A percentile compares a stretch with the other conserved stretches of the same genome.
Conservation (phyloP, 257 asterid species). For the Salvia rosmarinus region DNA sequence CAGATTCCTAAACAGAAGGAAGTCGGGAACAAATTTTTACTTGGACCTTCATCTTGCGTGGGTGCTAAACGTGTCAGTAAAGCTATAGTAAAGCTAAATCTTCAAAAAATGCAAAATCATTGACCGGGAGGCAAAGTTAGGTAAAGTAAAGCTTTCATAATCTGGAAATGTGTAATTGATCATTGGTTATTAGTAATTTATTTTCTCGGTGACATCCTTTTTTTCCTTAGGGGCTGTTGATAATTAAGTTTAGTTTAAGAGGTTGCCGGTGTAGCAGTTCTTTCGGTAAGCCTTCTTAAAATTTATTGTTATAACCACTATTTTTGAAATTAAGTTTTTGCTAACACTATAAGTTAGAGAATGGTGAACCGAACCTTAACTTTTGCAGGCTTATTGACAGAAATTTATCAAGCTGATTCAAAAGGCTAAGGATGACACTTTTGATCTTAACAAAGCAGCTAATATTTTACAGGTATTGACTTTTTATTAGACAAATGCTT, state of each 20-base stretch:
- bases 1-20: conserved; percentile 38
- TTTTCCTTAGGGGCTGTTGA: conserved; percentile 49
- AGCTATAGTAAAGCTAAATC: conserved; percentile 46
- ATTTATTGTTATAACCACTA: too few species aligned
- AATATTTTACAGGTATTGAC: conserved; percentile 55
- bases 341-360: too few species aligned
- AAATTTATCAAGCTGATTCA: conserved; percentile 64
- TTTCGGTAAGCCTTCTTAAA: conserved; percentile 58
- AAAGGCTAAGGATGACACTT: conserved; percentile 61
- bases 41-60: too few species aligned
- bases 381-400: too few species aligned
- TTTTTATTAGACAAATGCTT: conserved; percentile 1
- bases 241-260: conserved; percentile 40
- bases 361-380: too few species aligned
- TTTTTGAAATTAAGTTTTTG: too few species aligned
- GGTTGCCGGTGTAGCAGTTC: conserved; percentile 73
- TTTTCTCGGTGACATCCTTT: conserved; percentile 26
- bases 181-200: conserved; percentile 10
- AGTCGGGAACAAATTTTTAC: conserved; percentile 32
- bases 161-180: conserved; percentile 11
- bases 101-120: conserved; percentile 41
- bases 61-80: too few species aligned
- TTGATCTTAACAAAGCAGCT: conserved; percentile 78
- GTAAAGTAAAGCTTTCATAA: conserved; percentile 39
- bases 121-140: conserved; percentile 44